A percentile compares a stretch with the other conserved stretches of the same genome.
Conservation (phyloP, 164 flowering plant species). For the Chloranthus sessilifolius region DNA sequence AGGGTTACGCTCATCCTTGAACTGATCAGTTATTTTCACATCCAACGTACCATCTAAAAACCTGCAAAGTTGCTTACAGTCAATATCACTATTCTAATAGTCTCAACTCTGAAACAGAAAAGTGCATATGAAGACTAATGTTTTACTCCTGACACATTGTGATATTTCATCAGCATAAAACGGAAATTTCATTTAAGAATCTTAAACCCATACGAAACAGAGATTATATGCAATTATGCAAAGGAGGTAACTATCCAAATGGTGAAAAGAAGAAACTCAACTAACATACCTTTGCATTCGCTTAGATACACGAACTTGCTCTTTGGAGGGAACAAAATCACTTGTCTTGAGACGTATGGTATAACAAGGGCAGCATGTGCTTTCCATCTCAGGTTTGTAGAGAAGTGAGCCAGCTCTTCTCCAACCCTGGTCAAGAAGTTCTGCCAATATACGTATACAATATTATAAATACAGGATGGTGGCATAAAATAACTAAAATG, state of each 20-base stretch:
- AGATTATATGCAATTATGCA: background rate
- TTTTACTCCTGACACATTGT: too few relatives aligned
- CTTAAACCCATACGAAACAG: too few relatives aligned
- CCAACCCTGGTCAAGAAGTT: constrained; percentile 90
- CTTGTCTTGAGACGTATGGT: constrained; percentile 69
- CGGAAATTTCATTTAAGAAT: too few relatives aligned
- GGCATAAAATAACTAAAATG: background rate
- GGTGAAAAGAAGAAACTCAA: background rate
- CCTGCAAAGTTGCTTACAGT: too few relatives aligned
- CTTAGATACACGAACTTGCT: constrained; percentile 60
- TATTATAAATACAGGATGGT: background rate
- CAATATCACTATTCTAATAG: too few relatives aligned
- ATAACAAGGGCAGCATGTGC: constrained; percentile 80
- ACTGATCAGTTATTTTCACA: constrained; percentile 11
- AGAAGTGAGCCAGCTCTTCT: constrained; percentile 78
- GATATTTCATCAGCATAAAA: too few relatives aligned
- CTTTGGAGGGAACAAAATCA: constrained; percentile 72
- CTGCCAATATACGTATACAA: constrained; percentile 25
- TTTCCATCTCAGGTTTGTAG: constrained; percentile 85
- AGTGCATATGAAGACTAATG: too few relatives aligned
- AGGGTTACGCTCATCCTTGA: constrained; percentile 18
- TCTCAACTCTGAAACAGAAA: too few relatives aligned
- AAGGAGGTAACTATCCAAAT: too few relatives aligned
- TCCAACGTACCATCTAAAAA: constrained; percentile 23
- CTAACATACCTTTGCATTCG: constrained; percentile 63